Percentiles rank a stretch among this genome's conserved stretches.
These are phyloP conservation scores for Apodospora peruviana DNA, from an alignment of 495 filamentous ascomycete species.

Conservation along the genomic window DNA sequence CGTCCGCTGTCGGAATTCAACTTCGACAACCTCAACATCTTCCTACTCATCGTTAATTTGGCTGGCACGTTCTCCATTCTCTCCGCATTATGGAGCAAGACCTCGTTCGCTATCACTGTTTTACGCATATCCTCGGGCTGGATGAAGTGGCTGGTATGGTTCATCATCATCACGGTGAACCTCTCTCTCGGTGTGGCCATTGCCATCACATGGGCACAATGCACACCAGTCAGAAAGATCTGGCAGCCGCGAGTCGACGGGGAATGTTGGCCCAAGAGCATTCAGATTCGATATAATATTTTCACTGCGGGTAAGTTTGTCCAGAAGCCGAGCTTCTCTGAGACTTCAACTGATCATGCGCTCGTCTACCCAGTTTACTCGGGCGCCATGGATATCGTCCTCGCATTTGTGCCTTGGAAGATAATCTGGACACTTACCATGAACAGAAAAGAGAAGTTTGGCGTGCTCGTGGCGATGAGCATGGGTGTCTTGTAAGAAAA, in stretches of 20 bases:
- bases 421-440: slow-evolving; percentile 32
- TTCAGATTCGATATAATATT: slow-evolving; percentile 28
- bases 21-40: slow-evolving; percentile 14
- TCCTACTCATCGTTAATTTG: slow-evolving; percentile 21
- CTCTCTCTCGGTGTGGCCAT: slow-evolving; percentile 22
- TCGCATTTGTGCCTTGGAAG: slow-evolving; percentile 31
- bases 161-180: slow-evolving; percentile 33
- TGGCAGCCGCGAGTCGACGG: slow-evolving; percentile 30
- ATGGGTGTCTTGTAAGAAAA: slow-evolving; percentile 29
- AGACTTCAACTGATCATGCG: background rate
- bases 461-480: slow-evolving; percentile 32
- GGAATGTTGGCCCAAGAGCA: slow-evolving; percentile 18
- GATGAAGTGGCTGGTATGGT: slow-evolving; percentile 24
- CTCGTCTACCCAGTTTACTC: slow-evolving; percentile 18
- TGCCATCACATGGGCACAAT: slow-evolving; percentile 29
- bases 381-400: slow-evolving; percentile 27
- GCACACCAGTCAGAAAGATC: slow-evolving; percentile 26
- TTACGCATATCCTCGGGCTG: slow-evolving; percentile 27
- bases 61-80: slow-evolving; percentile 30
- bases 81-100: slow-evolving; percentile 28
- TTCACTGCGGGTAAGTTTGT: slow-evolving; percentile 22
- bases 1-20: slow-evolving; percentile 21
- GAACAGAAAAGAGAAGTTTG: slow-evolving; percentile 30
- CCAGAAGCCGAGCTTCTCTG: no score
- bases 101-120: slow-evolving; percentile 29